These are phyloP conservation scores for Candida sanyaensis DNA, from an alignment of 1,139 yeast species.

Conservation along the genomic window DNA sequence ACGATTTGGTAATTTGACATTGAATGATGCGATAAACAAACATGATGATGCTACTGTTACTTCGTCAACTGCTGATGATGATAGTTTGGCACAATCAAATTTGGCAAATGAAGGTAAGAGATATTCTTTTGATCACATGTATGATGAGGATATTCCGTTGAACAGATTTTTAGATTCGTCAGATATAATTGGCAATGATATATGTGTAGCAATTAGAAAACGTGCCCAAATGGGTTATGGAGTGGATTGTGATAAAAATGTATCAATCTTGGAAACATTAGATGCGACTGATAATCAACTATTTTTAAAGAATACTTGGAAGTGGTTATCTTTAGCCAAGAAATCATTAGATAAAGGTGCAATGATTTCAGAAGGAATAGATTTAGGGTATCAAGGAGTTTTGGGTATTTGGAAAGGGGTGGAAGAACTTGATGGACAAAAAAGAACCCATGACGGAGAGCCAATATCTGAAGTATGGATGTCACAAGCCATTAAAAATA, in stretches of 20 bases:
- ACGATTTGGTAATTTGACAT: conserved; percentile 20
- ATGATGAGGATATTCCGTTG: conserved; percentile 30
- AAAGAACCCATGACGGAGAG: conserved; percentile 42
- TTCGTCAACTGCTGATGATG: conserved; percentile 37
- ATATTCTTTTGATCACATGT: conserved; percentile 13
- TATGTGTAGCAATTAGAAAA: conserved; percentile 63
- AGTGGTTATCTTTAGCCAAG: conserved; percentile 78
- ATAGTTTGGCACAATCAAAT: conserved; percentile 18
- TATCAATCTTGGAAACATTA: conserved; percentile 56
- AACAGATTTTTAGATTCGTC: conserved; percentile 33
- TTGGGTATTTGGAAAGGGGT: conserved; percentile 88
- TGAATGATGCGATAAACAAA: conserved; percentile 23
- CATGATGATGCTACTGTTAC: conserved; percentile 23
- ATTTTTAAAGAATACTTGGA: conserved; percentile 79
- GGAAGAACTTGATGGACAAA: conserved; percentile 59
- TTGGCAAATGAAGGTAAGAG: conserved; percentile 6
- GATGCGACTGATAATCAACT: conserved; percentile 57
- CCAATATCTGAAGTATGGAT: conserved; percentile 45
- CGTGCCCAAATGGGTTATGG: conserved; percentile 79
- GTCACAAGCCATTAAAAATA: conserved; percentile 44
- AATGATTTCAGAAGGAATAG: conserved; percentile 68
- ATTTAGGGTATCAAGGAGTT: conserved; percentile 87
- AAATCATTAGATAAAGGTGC: conserved; percentile 67
- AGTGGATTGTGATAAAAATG: conserved; percentile 65
- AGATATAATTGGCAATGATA: conserved; percentile 57